phyloP scores from a whole-genome alignment of 345 rosid genomes.

The Rhizophora apiculata region DNA sequence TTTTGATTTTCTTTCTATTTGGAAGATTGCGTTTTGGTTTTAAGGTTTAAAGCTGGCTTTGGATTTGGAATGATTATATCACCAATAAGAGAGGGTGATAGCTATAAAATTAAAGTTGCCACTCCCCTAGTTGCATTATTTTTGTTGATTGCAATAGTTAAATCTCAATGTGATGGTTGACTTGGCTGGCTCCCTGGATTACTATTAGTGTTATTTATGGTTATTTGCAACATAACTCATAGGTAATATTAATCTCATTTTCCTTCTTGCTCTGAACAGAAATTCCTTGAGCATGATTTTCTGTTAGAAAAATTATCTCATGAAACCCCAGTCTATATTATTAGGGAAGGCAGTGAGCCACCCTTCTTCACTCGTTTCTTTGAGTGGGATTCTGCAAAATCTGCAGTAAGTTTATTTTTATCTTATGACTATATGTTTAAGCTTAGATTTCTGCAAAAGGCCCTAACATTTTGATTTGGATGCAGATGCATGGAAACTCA shows the following conservation, averaged over 20 bases:
- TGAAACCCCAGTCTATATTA: constrained; percentile 69
- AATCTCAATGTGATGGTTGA: too few relatives aligned
- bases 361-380: constrained; percentile 93
- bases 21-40: not conserved
- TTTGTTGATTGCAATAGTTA: too few relatives aligned
- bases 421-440: not conserved
- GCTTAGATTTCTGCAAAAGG: constrained; percentile 6
- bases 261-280: constrained; percentile 37
- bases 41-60: not conserved
- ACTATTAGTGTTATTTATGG: too few relatives aligned
- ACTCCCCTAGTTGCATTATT: too few relatives aligned
- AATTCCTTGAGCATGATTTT: constrained; percentile 76
- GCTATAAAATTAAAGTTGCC: too few relatives aligned
- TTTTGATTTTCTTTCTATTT: not conserved
- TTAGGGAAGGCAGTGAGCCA: constrained; percentile 90
- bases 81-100: too few relatives aligned
- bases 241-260: not conserved
- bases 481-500: constrained; percentile 95
- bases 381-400: constrained; percentile 87
- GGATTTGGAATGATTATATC: too few relatives aligned
- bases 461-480: constrained; percentile 20
- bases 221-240: not conserved
- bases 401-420: constrained; percentile 51
- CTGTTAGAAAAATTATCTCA: constrained; percentile 63
- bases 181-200: too few relatives aligned